Percentiles rank a stretch among this genome's conserved stretches.
Conservation (phyloP, 2,329 filamentous ascomycete genomes). For the Neopestalotiopsis clavispora region DNA sequence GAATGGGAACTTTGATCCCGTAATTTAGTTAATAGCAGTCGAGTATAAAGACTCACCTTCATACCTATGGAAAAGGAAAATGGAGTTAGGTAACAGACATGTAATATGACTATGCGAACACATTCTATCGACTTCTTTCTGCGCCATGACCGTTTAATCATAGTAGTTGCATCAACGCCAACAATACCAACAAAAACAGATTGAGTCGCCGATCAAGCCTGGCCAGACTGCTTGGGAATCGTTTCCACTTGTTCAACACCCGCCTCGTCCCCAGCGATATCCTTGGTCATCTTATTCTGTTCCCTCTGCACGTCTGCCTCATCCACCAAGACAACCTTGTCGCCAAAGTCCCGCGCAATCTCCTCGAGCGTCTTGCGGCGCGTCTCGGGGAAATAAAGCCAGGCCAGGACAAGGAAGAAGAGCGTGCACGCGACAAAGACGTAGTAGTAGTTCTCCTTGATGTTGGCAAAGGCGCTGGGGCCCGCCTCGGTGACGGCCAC, state of each 20-base stretch:
- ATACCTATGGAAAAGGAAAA: not conserved
- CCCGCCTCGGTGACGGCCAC: constrained; percentile 59
- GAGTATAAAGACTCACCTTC: not conserved
- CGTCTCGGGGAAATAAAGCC: constrained; percentile 56
- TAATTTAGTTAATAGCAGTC: constrained; percentile 28
- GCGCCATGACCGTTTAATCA: no score
- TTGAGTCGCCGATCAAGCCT: no score
- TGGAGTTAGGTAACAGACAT: no score
- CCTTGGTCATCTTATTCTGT: constrained; percentile 15
- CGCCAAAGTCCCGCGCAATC: constrained; percentile 30
- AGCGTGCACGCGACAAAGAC: constrained; percentile 59
- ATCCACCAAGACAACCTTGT: constrained; percentile 28
- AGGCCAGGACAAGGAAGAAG: constrained; percentile 57
- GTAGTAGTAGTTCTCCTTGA: constrained; percentile 65
- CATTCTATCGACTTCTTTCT: no score
- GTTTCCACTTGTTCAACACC: constrained; percentile 8
- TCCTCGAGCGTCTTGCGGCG: constrained; percentile 36
- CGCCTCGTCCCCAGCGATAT: constrained; percentile 22
- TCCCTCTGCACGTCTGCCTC: constrained; percentile 20
- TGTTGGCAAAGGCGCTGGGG: constrained; percentile 60
- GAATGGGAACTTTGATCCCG: constrained; percentile 44
- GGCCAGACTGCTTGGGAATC: not conserved
- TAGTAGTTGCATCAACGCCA: no score
- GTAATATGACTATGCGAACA: no score
- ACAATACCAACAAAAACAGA: no score